These are phyloP conservation scores for Lepraria neglecta DNA, from an alignment of 495 filamentous ascomycete genomes.

Conservation along the genomic window DNA sequence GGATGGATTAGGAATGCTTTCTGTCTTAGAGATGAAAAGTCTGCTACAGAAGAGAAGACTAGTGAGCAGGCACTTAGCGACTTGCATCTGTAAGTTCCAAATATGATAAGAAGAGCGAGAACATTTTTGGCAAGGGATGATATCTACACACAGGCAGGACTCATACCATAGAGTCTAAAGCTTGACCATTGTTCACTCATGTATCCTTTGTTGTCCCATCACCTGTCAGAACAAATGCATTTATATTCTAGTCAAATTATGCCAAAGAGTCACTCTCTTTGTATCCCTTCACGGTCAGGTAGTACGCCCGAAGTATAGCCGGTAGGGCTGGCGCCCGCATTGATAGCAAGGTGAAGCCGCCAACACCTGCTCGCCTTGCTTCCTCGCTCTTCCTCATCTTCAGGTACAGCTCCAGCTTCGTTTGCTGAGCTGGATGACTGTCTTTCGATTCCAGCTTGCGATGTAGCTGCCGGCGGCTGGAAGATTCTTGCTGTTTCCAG, in stretches of 20 bases:
- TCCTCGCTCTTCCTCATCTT: neutral
- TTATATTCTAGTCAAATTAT: neutral
- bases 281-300: no score
- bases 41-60: neutral
- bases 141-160: neutral
- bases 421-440: slow-evolving; percentile 4
- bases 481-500: slow-evolving; percentile 1
- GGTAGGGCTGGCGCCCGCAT: slow-evolving; percentile 6
- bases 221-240: neutral
- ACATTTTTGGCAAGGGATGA: no score
- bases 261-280: neutral
- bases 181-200: neutral
- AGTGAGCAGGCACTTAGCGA: no score
- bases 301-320: neutral
- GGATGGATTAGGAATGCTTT: neutral
- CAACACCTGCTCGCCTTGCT: neutral
- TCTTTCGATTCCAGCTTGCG: neutral
- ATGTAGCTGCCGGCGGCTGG: slow-evolving; percentile 14
- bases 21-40: neutral
- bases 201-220: neutral
- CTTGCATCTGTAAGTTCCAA: neutral
- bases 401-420: slow-evolving; percentile 7
- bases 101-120: neutral
- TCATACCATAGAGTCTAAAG: neutral
- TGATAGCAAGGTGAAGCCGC: neutral